Evolutionary conservation across 768 basidiomycete genomes (phyloP), one percentile per base, ranked within the genome.

Genomic region (Boletus reticuloceps): DNA sequence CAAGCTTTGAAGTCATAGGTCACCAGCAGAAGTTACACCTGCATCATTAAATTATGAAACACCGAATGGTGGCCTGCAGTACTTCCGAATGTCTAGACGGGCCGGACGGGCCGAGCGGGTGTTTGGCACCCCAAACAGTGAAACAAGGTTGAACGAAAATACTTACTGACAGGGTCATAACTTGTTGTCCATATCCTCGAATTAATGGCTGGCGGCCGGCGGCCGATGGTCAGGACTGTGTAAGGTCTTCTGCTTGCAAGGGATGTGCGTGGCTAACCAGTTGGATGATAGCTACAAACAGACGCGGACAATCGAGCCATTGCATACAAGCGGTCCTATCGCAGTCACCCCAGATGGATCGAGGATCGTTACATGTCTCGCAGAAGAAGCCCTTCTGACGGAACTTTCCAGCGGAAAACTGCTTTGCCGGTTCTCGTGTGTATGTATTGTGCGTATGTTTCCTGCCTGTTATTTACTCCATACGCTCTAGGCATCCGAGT

Each of bases 281-380:
- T 44, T 42, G 22, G 19, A 31, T 16, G 16, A 29, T 52, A 94
- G 91, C 31, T 94, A 89, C 73, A 88, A 87, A 72, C 91, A 89
- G 70, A 77, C 72, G 19, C 80, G 86, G 50, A 77, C 82, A 13
- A 85, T 94, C 50, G 81, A 79, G 37, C 93, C 95, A 4, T 73
- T 96, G 42, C 91, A 97, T 67, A 98, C 96, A 2, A 83, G 83
- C 39, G 97, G 97, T 31, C 89, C 93, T 16, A 84, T 94, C 27
- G 83, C 89, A 12, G 76, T 91, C 46, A 86, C 91, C 5, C 70
- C 75, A 44, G 91, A 98, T 75, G 94, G 91, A 46, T 77, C 74
- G 51, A 85, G 79, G 72, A 78, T 98, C 32, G 80, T 94, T 49
- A 94, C 93, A 37, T 94, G 94, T 59, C 83, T 98, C 13, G 87